Conservation (phyloP, 768 basidiomycete species). For the Pisolithus marmoratus region DNA sequence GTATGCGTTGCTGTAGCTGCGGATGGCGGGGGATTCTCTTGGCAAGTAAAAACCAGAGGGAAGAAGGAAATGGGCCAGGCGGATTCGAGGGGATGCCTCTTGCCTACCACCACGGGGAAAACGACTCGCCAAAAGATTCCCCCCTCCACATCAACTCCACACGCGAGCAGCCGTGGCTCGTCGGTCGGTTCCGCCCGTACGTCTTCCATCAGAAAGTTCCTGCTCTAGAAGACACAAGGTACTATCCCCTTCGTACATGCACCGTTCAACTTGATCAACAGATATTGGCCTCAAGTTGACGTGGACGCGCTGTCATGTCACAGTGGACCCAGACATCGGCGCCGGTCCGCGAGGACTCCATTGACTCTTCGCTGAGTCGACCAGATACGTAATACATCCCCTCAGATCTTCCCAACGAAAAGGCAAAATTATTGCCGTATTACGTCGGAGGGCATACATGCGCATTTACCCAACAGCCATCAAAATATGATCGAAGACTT, state of each 20-base stretch:
- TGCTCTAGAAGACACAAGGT: not conserved
- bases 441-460: slow-evolving; percentile 22
- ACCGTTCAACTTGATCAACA: not conserved
- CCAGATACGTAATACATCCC: slow-evolving; percentile 18
- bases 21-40: no score
- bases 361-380: slow-evolving; percentile 6
- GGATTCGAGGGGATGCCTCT: no score
- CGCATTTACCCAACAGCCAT: slow-evolving; percentile 25
- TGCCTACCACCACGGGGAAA: not conserved
- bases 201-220: not conserved
- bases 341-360: no score
- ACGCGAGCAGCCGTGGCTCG: no score
- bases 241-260: not conserved
- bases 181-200: not conserved
- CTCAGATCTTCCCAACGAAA: slow-evolving; percentile 17
- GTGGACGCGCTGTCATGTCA: not conserved
- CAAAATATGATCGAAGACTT: slow-evolving; percentile 21
- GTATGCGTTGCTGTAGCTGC: no score
- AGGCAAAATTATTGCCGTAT: slow-evolving; percentile 5
- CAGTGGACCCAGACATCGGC: not conserved
- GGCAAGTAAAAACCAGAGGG: no score
- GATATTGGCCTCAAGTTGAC: not conserved
- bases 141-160: no score
- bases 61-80: no score
- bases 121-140: no score